These are phyloP conservation scores for Ogataea henricii DNA, from an alignment of 805 yeast species.

Conservation along the genomic window DNA sequence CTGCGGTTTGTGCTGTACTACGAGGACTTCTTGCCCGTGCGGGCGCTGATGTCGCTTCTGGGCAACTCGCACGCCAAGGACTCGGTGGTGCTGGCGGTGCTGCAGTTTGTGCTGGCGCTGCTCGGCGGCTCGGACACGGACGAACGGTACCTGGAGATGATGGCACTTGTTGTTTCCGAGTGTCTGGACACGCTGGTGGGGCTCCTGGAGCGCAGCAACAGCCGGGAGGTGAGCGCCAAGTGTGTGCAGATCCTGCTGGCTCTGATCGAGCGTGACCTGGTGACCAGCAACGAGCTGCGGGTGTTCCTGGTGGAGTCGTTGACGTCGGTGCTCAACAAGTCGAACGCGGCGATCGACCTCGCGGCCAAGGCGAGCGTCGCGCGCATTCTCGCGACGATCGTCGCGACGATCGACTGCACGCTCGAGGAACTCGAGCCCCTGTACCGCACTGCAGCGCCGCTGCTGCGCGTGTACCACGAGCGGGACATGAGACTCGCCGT, in stretches of 20 bases:
- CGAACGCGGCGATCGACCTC: slow-evolving; percentile 50
- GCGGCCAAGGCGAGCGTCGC: slow-evolving; percentile 59
- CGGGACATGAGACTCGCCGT: slow-evolving; percentile 62
- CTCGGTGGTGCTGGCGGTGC: slow-evolving; percentile 55
- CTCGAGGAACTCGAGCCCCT: slow-evolving; percentile 48
- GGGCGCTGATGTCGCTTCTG: slow-evolving; percentile 57
- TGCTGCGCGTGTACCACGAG: slow-evolving; percentile 62
- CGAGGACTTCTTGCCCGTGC: slow-evolving; percentile 56
- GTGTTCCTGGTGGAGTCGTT: slow-evolving; percentile 56
- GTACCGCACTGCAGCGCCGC: slow-evolving; percentile 34
- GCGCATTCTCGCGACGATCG: slow-evolving; percentile 54
- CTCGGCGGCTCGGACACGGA: slow-evolving; percentile 42
- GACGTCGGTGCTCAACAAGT: slow-evolving; percentile 60
- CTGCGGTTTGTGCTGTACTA: slow-evolving; percentile 53
- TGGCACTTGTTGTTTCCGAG: slow-evolving; percentile 59
- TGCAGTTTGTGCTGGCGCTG: slow-evolving; percentile 55
- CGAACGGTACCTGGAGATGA: slow-evolving; percentile 46
- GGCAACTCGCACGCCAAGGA: slow-evolving; percentile 63
- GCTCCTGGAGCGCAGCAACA: slow-evolving; percentile 43
- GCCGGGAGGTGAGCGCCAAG: slow-evolving; percentile 50
- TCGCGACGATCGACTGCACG: slow-evolving; percentile 53
- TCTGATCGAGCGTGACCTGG: slow-evolving; percentile 58
- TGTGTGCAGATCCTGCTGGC: slow-evolving; percentile 53
- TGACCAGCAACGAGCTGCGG: slow-evolving; percentile 56
- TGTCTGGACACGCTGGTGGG: slow-evolving; percentile 54